phyloP scores from a whole-genome alignment of 2,329 filamentous ascomycete species.

The Trichoderma sp. region DNA sequence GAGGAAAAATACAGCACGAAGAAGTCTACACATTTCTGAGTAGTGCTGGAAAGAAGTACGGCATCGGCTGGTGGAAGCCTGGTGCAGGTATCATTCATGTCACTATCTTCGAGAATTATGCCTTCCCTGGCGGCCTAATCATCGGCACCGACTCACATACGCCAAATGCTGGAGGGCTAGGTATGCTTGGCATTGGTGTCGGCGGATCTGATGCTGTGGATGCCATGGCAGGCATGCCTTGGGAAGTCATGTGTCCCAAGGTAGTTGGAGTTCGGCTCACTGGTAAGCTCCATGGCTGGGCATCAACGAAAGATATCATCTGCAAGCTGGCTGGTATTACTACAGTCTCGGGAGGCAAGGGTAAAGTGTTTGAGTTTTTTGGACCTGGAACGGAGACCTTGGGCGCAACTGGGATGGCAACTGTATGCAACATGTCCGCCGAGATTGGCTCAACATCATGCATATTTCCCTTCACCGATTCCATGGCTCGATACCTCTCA shows the following conservation, averaged over 20 bases:
- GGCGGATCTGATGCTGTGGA: constrained; percentile 98
- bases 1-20: constrained; percentile 60
- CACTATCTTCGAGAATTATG: constrained; percentile 98
- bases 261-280: constrained; percentile 95
- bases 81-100: constrained; percentile 99
- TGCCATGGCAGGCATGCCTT: constrained; percentile 95
- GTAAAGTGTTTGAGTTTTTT: constrained; percentile 81
- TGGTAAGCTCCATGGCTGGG: constrained; percentile 87
- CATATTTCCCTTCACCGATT: constrained; percentile 96
- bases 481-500: constrained; percentile 93
- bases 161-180: constrained; percentile 93
- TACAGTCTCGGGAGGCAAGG: constrained; percentile 97
- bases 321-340: constrained; percentile 95
- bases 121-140: constrained; percentile 96
- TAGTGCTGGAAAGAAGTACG: constrained; percentile 95
- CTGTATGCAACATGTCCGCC: constrained; percentile 73
- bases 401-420: constrained; percentile 84
- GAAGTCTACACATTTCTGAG: constrained; percentile 98
- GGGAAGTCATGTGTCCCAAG: constrained; percentile 98
- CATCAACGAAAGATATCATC: constrained; percentile 80
- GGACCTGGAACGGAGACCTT: constrained; percentile 73
- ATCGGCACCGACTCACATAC: constrained; percentile 99
- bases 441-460: constrained; percentile 87
- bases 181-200: constrained; percentile 93
- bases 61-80: constrained; percentile 99